Evolutionary conservation across 805 yeast genomes (phyloP).

Genomic region (Zygoascus ofunaensis): DNA sequence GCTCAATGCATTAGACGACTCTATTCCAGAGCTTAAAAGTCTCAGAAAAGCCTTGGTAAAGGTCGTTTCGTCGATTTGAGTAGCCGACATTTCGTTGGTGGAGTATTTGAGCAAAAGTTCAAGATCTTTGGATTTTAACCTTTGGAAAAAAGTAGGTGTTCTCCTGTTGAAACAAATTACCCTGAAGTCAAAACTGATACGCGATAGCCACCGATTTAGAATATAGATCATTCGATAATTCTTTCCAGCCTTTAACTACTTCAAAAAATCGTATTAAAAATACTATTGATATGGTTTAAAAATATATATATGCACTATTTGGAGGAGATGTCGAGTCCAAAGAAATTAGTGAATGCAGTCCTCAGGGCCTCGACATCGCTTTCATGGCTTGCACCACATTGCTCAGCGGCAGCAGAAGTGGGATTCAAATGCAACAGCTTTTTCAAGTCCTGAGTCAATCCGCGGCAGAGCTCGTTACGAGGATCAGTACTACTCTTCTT

Average conservation of each 20-base stretch:
- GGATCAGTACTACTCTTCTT: conserved; percentile 3
- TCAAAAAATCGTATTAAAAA: too few relatives aligned
- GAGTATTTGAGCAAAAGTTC: too few relatives aligned
- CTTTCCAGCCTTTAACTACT: too few relatives aligned
- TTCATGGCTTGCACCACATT: neutral
- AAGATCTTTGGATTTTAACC: too few relatives aligned
- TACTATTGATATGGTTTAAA: too few relatives aligned
- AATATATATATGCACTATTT: too few relatives aligned
- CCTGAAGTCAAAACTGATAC: too few relatives aligned
- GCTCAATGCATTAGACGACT: conserved; percentile 5
- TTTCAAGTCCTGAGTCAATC: conserved; percentile 1
- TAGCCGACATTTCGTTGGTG: conserved; percentile 1
- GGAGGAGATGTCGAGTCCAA: too few relatives aligned
- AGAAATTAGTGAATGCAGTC: neutral
- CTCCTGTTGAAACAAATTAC: too few relatives aligned
- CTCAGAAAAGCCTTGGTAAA: conserved; percentile 13
- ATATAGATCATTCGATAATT: too few relatives aligned
- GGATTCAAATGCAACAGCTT: neutral
- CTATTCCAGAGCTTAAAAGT: conserved; percentile 7
- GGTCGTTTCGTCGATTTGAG: conserved; percentile 9
- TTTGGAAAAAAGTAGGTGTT: too few relatives aligned
- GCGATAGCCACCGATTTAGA: too few relatives aligned
- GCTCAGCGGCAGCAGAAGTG: neutral
- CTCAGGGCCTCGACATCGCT: neutral
- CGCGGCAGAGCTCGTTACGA: conserved; percentile 2